A percentile compares a stretch with the other conserved stretches of the same genome.
Evolutionary conservation across 2,329 filamentous ascomycete genomes (phyloP).

Genomic region (Claviceps paspali): DNA sequence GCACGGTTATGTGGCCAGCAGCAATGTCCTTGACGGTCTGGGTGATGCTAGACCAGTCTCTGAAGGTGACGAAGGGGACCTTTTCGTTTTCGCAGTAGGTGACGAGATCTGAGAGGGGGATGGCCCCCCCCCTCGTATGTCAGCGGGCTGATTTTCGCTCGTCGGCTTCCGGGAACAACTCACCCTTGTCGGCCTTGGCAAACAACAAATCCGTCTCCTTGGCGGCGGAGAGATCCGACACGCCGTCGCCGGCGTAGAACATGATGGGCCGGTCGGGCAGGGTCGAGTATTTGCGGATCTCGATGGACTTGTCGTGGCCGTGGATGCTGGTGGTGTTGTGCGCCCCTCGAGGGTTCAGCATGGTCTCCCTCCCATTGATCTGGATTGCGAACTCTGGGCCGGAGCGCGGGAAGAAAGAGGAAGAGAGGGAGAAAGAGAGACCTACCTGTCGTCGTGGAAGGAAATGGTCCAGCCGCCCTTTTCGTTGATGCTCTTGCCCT

Average conservation of each 20-base stretch:
- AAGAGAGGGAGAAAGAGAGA: constrained; percentile 1
- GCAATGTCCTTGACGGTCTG: constrained; percentile 61
- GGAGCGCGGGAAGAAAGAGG: no score
- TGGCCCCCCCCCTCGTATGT: no score
- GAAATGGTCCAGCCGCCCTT: constrained; percentile 75
- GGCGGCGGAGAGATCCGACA: constrained; percentile 82
- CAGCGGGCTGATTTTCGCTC: no score
- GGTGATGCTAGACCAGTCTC: constrained; percentile 69
- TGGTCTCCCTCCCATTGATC: no score
- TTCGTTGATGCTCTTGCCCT: constrained; percentile 59
- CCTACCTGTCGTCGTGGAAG: constrained; percentile 71
- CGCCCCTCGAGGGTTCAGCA: no score
- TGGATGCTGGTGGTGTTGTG: no score
- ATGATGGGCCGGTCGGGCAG: constrained; percentile 65
- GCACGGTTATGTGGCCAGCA: constrained; percentile 54
- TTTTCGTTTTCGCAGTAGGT: constrained; percentile 72
- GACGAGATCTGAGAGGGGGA: constrained; percentile 51
- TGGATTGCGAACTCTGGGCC: no score
- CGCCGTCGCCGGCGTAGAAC: constrained; percentile 91
- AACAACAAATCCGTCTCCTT: constrained; percentile 88
- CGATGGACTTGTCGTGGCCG: constrained; percentile 92
- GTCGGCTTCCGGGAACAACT: no score
- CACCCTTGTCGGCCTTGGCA: constrained; percentile 78
- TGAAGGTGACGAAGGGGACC: constrained; percentile 77
- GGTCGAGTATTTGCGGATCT: constrained; percentile 73